Evolutionary conservation across 148 eudicot genomes (phyloP).

Genomic region (Rhododendron henanense): DNA sequence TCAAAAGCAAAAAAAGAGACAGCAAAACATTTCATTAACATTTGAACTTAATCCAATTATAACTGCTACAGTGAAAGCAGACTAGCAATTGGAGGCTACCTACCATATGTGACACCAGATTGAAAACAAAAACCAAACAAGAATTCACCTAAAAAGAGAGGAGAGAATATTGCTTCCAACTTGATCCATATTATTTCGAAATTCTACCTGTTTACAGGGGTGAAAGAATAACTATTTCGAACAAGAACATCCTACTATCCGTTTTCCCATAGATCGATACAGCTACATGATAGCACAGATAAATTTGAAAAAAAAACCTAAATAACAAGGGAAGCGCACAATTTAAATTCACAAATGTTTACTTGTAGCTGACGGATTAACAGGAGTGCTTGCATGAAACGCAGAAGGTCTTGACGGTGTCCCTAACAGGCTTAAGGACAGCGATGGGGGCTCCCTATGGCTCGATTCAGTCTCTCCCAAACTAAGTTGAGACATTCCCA

Average conservation of each 20-base stretch:
- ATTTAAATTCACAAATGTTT: constrained; percentile 10
- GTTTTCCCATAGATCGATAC: background rate
- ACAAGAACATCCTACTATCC: background rate
- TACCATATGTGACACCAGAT: background rate
- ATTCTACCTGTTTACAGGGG: constrained; percentile 3
- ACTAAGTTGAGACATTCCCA: constrained; percentile 69
- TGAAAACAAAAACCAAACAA: background rate
- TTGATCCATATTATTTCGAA: background rate
- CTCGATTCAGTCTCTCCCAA: constrained; percentile 39
- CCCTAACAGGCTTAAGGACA: constrained; percentile 54
- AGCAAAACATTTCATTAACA: background rate
- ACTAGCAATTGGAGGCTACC: background rate
- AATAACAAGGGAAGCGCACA: background rate
- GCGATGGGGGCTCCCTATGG: constrained; percentile 30
- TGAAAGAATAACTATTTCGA: constrained; percentile 14
- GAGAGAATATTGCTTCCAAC: background rate
- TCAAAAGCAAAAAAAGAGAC: background rate
- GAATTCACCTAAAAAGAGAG: background rate
- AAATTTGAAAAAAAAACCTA: background rate
- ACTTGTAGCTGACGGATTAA: constrained; percentile 28
- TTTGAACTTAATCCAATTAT: background rate
- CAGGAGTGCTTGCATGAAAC: constrained; percentile 58
- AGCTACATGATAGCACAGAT: background rate
- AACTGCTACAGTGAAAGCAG: background rate
- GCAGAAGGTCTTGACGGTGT: constrained; percentile 67